Base-by-base conservation (phyloP, 2,329 filamentous ascomycete genomes). In the Nothopassalora personata region DNA sequence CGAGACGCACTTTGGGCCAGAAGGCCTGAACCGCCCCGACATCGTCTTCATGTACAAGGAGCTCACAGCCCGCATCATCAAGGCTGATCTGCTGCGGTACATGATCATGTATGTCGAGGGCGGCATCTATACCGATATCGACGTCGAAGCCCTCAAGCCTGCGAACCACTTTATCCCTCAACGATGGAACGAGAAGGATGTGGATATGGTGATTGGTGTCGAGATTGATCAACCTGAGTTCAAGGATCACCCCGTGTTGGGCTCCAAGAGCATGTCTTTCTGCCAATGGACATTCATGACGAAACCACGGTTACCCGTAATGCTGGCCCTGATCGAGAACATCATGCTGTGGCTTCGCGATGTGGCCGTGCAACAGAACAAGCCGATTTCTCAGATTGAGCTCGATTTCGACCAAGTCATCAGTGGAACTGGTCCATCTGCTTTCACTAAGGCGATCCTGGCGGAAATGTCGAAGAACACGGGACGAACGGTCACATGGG, bases 251-350 rank as follows among this genome's bases (percentile, higher is more conserved):
- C 79, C 83, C 1, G 85, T 89, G 33, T 77, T 89, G 0, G 86
- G 87, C 13, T 80, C 79, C 52, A 89, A 89, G 73, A 88, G 83
- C 39, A 77, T 80, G 64, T 89, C 86, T 0, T 89, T 90, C 70
- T 89, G 86, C 70, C 87, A 89, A 68, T 90, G 87, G 87, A 89
- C 87, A 0, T 88, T 89, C 67, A 86, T 88, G 76, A 83, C 83
- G 66, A 87, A 88, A 68, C 86, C 87, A 0, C 76, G 79, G 18
- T 80, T 86, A 28, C 85, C 85, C 1, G 84, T 89, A 57, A 88
- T 90, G 85, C 77, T 89, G 71, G 76, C 77, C 33, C 78, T 90
- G 3, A 81, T 89, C 50, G 85, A 89, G 69, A 83, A 86, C 66
- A 89, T 89, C 69, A 81, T 89, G 72, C 70, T 75, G 0, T 89